Evolutionary conservation across 2,329 filamentous ascomycete genomes (phyloP).

Genomic region (Ampelomyces quisqualis): DNA sequence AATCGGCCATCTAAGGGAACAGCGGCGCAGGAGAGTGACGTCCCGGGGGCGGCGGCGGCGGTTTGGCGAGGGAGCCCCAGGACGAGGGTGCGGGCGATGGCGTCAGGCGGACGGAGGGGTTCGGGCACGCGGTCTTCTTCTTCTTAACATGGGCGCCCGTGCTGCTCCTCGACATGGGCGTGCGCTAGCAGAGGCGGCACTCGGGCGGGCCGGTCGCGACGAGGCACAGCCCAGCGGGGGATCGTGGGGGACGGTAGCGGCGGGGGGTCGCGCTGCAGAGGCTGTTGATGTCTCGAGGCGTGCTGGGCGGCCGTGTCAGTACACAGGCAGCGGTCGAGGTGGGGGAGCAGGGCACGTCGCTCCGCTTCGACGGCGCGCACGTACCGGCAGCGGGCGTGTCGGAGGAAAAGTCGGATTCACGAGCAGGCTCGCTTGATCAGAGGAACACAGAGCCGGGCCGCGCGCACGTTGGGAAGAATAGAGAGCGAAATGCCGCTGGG

Average conservation of each 20-base stretch:
- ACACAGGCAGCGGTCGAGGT: constrained; percentile 22
- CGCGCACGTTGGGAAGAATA: constrained; percentile 42
- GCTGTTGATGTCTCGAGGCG: constrained; percentile 23
- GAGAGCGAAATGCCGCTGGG: constrained; percentile 40
- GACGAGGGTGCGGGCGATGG: constrained; percentile 20
- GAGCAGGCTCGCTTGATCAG: constrained; percentile 37
- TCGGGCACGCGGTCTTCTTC: constrained; percentile 51
- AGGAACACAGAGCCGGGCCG: constrained; percentile 22
- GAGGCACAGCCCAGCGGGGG: too few species aligned
- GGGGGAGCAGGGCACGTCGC: constrained; percentile 20
- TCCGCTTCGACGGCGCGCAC: constrained; percentile 29
- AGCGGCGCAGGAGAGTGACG: constrained; percentile 22
- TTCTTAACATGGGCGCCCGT: constrained; percentile 51
- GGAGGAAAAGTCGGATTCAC: constrained; percentile 27
- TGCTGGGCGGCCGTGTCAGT: constrained; percentile 22
- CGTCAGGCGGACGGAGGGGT: constrained; percentile 47
- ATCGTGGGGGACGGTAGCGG: constrained; percentile 2
- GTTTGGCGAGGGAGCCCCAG: constrained; percentile 27
- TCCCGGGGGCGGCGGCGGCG: constrained; percentile 36
- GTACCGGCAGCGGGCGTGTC: constrained; percentile 24
- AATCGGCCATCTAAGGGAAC: constrained; percentile 66
- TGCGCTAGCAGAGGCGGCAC: constrained; percentile 30
- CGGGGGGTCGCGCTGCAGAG: constrained; percentile 9
- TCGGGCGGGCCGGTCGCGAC: too few species aligned
- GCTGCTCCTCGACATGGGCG: constrained; percentile 37